These are phyloP conservation scores for Cercospora sp. DNA, from an alignment of 2,329 filamentous ascomycete genomes.

Conservation along the genomic window DNA sequence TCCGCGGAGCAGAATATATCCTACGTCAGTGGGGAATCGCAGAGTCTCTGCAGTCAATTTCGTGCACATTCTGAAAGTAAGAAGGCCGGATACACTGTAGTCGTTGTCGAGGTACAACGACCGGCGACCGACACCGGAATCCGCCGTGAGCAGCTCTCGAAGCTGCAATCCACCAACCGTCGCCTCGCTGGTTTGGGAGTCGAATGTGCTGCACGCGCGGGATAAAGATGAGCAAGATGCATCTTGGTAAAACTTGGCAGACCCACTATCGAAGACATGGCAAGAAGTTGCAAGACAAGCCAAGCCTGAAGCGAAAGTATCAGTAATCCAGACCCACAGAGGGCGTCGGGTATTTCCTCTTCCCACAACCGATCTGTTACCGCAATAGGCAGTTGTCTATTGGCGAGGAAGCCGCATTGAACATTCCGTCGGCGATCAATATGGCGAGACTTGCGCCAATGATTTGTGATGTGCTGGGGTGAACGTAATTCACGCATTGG, in stretches of 20 bases:
- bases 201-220: background rate
- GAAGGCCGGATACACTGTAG: too few species aligned
- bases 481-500: background rate
- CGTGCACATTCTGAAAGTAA: background rate
- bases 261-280: constrained; percentile 1
- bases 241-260: background rate
- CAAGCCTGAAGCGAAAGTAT: background rate
- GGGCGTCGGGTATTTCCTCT: background rate
- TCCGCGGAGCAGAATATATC: background rate
- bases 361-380: background rate
- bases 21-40: background rate
- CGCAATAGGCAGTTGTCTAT: background rate
- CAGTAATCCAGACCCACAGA: background rate
- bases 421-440: background rate
- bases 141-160: background rate
- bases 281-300: background rate
- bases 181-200: background rate
- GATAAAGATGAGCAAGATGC: background rate
- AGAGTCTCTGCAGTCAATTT: background rate
- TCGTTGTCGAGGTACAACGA: background rate
- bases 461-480: too few species aligned
- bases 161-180: background rate
- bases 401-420: background rate
- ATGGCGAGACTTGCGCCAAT: background rate
- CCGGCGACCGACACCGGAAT: background rate